Evolutionary conservation across 352 stramenopile species (phyloP), one percentile per base, ranked within the genome.

Genomic region (Paralagenidium karlingii): DNA sequence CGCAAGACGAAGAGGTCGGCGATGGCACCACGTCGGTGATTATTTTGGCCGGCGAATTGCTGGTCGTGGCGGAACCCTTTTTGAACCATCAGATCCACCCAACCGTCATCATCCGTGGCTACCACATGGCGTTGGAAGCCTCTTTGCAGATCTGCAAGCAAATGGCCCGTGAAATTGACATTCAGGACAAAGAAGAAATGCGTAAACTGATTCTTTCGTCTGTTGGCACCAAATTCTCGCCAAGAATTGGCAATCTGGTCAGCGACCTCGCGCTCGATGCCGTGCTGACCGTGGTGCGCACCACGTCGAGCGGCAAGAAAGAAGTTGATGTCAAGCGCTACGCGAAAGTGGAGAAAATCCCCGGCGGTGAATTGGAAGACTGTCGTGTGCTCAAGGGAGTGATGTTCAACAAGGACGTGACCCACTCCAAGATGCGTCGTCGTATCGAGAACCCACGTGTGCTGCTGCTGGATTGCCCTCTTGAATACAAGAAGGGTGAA

Each of bases 351-450:
- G 96, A 99, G 73, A 99, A 99, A 71, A 98, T 92, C 45, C 96
- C 96, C 0, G 96, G 96, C 32, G 96, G 96, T 39, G 95, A 99
- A 60, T 58, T 97, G 9, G 68, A 78, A 29, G 87, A 97, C 57
- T 97, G 78, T 46, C 62, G 68, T 25, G 96, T 99, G 26, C 68
- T 99, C 20, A 88, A 95, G 53, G 96, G 96, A 42, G 83, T 99
- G 41, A 99, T 99, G 95, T 98, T 99, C 71, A 98, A 99, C 78
- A 99, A 99, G 75, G 96, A 99, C 63, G 89, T 97, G 34, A 98
- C 95, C 15, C 96, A 99, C 80, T 96, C 94, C 30, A 98, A 98
- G 74, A 99, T 99, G 96, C 76, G 93, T 31, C 88, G 95, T 41
- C 77, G 77, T 36, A 99, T 99, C 61, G 92, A 98, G 59, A 98